Conservation (phyloP, 208 protist genomes). For the Wallacemonas rigidus region DNA sequence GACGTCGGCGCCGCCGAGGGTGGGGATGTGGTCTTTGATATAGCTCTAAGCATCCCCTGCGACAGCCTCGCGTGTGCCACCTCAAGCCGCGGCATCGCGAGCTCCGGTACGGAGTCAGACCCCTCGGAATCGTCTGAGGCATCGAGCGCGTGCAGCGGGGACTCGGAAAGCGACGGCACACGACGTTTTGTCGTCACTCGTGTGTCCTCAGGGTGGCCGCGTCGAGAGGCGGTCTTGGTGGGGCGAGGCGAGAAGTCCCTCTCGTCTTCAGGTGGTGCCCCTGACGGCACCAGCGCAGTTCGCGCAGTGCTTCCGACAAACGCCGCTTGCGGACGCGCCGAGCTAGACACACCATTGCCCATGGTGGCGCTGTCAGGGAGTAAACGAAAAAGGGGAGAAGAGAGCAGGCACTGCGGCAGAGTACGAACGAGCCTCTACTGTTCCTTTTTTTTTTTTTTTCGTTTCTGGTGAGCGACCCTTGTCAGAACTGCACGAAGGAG, state of each 20-base stretch:
- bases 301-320: neutral
- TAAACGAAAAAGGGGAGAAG: neutral
- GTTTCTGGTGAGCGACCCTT: too few species aligned
- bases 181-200: neutral
- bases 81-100: neutral
- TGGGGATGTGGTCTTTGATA: neutral
- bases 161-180: constrained; percentile 1
- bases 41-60: neutral
- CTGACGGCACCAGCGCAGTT: neutral
- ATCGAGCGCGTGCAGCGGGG: neutral
- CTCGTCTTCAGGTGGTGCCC: neutral
- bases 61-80: neutral
- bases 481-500: neutral
- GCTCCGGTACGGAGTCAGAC: neutral
- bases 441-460: too few species aligned
- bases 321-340: neutral
- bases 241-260: too few species aligned
- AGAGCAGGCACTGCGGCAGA: neutral
- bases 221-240: too few species aligned
- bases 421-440: too few species aligned
- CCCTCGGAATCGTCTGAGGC: neutral
- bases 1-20: neutral
- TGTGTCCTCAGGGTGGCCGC: too few species aligned
- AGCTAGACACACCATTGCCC: neutral
- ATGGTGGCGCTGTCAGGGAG: neutral